phyloP scores from a whole-genome alignment of 2,329 filamentous ascomycete genomes.

The Colletotrichum lini region DNA sequence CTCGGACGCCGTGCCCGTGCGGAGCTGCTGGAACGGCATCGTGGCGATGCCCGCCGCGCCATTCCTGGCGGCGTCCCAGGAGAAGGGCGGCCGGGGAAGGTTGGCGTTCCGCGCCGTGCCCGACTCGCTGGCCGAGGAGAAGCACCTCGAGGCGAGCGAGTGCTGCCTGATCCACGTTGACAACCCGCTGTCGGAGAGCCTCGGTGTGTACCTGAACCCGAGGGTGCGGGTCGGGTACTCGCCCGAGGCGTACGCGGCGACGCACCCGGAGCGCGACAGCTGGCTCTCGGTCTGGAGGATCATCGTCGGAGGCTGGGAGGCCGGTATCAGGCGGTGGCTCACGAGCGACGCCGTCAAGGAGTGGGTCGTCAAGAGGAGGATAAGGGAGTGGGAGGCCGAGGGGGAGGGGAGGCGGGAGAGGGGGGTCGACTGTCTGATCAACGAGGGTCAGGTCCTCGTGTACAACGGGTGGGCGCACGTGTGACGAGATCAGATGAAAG shows the following conservation, averaged over 20 bases:
- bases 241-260: slow-evolving; percentile 63
- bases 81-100: slow-evolving; percentile 46
- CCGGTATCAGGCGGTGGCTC: slow-evolving; percentile 65
- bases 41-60: slow-evolving; percentile 68
- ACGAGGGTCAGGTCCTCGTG: slow-evolving; percentile 73
- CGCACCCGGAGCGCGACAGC: slow-evolving; percentile 55
- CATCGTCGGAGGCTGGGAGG: slow-evolving; percentile 71
- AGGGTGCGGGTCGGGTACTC: slow-evolving; percentile 78
- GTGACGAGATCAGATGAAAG: slow-evolving; percentile 45
- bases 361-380: slow-evolving; percentile 55
- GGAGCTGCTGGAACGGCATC: slow-evolving; percentile 63
- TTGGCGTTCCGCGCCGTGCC: slow-evolving; percentile 75
- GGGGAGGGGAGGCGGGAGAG: slow-evolving; percentile 56
- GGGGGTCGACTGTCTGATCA: slow-evolving; percentile 68
- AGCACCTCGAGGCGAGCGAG: slow-evolving; percentile 82
- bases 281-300: slow-evolving; percentile 66
- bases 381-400: slow-evolving; percentile 56
- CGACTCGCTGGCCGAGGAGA: slow-evolving; percentile 69
- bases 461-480: slow-evolving; percentile 73
- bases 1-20: slow-evolving; percentile 60
- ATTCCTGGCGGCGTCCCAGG: slow-evolving; percentile 61
- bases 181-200: slow-evolving; percentile 68
- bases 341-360: slow-evolving; percentile 46
- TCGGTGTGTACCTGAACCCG: slow-evolving; percentile 78
- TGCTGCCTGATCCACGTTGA: slow-evolving; percentile 85